Evolutionary conservation across 768 basidiomycete genomes (phyloP).

Genomic region (Suillus subalutaceus): DNA sequence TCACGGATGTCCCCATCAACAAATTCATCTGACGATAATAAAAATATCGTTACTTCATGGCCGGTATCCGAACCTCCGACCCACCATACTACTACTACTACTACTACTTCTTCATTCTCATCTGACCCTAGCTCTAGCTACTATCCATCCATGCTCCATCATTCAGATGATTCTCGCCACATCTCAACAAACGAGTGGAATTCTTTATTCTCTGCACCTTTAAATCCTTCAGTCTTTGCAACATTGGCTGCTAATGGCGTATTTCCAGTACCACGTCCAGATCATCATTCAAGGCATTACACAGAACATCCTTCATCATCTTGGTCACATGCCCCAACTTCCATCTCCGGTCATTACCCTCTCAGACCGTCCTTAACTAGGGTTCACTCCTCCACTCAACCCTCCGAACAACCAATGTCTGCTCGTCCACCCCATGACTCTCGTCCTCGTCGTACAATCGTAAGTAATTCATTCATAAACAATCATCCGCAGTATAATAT

Average conservation of each 20-base stretch:
- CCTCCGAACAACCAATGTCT: too few relatives aligned
- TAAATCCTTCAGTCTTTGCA: conserved; percentile 63
- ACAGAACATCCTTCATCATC: conserved; percentile 26
- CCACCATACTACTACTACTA: conserved; percentile 17
- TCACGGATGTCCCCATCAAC: conserved; percentile 1
- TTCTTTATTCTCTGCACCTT: conserved; percentile 60
- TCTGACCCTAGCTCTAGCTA: conserved; percentile 26
- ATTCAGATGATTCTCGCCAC: conserved; percentile 23
- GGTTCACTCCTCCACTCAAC: conserved; percentile 25
- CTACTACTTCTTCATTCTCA: conserved; percentile 29
- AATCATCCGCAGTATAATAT: background rate
- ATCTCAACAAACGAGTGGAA: conserved; percentile 48
- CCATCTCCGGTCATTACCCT: conserved; percentile 16
- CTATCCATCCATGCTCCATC: conserved; percentile 21
- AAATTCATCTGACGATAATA: conserved; percentile 16
- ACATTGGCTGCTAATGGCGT: conserved; percentile 64
- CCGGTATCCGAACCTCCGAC: conserved; percentile 38
- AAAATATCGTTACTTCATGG: conserved; percentile 33
- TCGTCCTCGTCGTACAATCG: background rate
- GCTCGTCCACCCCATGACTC: background rate
- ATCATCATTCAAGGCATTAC: conserved; percentile 14
- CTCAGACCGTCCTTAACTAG: conserved; percentile 35
- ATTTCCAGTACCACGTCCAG: conserved; percentile 40
- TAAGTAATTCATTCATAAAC: background rate
- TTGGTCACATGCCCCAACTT: conserved; percentile 29